Evolutionary conservation across 176 grass and related monocot species (phyloP).

Genomic region (Hordeum marinum): DNA sequence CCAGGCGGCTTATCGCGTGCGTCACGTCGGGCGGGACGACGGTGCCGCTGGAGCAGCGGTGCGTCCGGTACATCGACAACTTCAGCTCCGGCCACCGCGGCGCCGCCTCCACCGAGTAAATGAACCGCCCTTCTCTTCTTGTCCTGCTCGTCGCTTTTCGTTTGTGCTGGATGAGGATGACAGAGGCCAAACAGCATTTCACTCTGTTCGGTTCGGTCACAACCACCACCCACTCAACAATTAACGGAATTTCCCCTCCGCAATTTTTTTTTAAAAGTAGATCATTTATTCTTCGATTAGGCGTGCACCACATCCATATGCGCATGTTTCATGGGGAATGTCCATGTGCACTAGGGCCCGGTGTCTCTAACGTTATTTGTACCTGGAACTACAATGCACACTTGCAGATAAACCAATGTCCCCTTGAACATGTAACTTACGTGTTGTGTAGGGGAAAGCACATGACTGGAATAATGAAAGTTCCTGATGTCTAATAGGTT

Average conservation of each 20-base stretch:
- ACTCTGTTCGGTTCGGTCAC: background rate
- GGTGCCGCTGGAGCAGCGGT: constrained; percentile 86
- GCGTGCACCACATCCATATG: background rate
- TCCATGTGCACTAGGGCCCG: background rate
- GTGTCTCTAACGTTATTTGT: too few relatives aligned
- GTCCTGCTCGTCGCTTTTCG: background rate
- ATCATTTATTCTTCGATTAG: background rate
- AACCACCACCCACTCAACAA: background rate
- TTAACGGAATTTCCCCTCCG: background rate
- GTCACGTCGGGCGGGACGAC: constrained; percentile 94
- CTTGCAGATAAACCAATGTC: background rate
- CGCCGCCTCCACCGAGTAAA: constrained; percentile 80
- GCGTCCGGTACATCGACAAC: constrained; percentile 96
- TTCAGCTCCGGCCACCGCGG: constrained; percentile 96
- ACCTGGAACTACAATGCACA: background rate
- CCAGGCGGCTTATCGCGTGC: constrained; percentile 51
- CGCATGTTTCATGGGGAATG: background rate
- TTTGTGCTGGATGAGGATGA: background rate
- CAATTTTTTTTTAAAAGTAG: too few relatives aligned
- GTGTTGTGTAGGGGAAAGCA: background rate
- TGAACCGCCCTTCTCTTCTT: background rate
- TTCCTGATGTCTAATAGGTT: background rate
- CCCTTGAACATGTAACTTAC: background rate
- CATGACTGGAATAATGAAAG: background rate
- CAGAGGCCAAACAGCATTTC: background rate